These are phyloP conservation scores for Malassezia arunalokei DNA, from an alignment of 1,284 basidiomycete species.

Conservation along the genomic window DNA sequence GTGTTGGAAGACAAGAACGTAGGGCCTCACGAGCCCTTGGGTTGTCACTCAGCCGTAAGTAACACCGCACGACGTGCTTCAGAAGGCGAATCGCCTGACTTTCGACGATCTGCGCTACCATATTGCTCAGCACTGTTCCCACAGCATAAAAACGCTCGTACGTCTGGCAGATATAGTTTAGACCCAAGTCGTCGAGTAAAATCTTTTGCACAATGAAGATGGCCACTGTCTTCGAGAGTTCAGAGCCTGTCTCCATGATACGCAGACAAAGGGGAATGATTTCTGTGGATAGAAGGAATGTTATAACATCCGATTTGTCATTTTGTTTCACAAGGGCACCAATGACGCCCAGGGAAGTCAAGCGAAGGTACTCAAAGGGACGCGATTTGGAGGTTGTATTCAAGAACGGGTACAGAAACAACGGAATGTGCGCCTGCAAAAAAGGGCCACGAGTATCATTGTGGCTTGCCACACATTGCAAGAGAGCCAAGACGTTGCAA, in stretches of 20 bases:
- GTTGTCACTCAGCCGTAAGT: conserved; percentile 90
- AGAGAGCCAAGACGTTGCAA: conserved; percentile 90
- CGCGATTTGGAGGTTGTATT: conserved; percentile 98
- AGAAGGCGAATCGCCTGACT: conserved; percentile 89
- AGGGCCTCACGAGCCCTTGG: conserved; percentile 90
- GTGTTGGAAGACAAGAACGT: conserved; percentile 90
- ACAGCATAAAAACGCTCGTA: conserved; percentile 99
- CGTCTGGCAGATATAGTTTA: conserved; percentile 98
- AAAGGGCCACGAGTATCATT: conserved; percentile 41
- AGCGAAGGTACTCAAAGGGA: conserved; percentile 93
- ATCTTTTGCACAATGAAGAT: conserved; percentile 99
- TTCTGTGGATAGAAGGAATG: conserved; percentile 96
- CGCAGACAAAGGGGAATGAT: conserved; percentile 97
- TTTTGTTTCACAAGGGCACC: conserved; percentile 91
- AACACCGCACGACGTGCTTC: conserved; percentile 97
- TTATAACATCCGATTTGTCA: conserved; percentile 96
- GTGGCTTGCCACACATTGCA: conserved; percentile 73
- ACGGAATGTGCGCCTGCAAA: conserved; percentile 73
- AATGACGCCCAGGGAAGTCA: conserved; percentile 95
- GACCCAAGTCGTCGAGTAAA: conserved; percentile 86
- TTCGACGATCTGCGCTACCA: conserved; percentile 72
- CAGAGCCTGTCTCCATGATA: conserved; percentile 99
- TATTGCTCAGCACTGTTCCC: conserved; percentile 93
- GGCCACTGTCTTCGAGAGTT: conserved; percentile 97
- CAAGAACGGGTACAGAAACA: conserved; percentile 97